A percentile compares a stretch with the other conserved stretches of the same genome.
Evolutionary conservation across 495 filamentous ascomycete species (phyloP).

Genomic region (Annulohypoxylon bovei): DNA sequence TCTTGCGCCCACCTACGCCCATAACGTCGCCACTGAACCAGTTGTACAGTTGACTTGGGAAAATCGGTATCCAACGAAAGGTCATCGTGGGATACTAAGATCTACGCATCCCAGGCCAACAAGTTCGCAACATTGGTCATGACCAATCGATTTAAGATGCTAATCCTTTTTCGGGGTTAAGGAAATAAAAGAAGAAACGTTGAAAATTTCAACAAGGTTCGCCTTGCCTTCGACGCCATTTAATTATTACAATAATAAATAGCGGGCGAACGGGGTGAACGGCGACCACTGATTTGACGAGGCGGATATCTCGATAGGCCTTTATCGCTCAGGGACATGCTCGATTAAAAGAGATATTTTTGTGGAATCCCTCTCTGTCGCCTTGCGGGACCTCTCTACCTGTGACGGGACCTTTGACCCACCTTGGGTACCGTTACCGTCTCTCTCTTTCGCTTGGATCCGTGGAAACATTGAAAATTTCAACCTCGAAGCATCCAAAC

Average conservation of each 20-base stretch:
- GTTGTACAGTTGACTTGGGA: constrained; percentile 16
- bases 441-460: constrained; percentile 7
- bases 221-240: constrained; percentile 10
- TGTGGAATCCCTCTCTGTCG: constrained; percentile 21
- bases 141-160: constrained; percentile 14
- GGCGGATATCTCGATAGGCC: constrained; percentile 37
- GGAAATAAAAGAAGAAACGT: constrained; percentile 9
- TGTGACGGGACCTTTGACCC: constrained; percentile 20
- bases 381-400: not conserved
- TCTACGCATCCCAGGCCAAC: constrained; percentile 24
- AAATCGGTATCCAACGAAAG: constrained; percentile 23
- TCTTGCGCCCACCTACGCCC: constrained; percentile 23
- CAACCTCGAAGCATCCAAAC: constrained; percentile 21
- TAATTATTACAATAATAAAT: not conserved
- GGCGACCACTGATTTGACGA: constrained; percentile 28
- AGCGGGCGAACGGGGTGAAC: constrained; percentile 9
- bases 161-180: not conserved
- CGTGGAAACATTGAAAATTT: constrained; percentile 10
- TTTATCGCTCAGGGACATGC: constrained; percentile 28
- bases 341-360: constrained; percentile 21
- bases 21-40: constrained; percentile 28
- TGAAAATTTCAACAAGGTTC: constrained; percentile 8
- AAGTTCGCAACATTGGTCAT: constrained; percentile 20
- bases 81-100: constrained; percentile 28
- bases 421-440: constrained; percentile 43